These are phyloP conservation scores for Adansonia gregorii DNA, from an alignment of 441 rosid species.

Conservation along the genomic window DNA sequence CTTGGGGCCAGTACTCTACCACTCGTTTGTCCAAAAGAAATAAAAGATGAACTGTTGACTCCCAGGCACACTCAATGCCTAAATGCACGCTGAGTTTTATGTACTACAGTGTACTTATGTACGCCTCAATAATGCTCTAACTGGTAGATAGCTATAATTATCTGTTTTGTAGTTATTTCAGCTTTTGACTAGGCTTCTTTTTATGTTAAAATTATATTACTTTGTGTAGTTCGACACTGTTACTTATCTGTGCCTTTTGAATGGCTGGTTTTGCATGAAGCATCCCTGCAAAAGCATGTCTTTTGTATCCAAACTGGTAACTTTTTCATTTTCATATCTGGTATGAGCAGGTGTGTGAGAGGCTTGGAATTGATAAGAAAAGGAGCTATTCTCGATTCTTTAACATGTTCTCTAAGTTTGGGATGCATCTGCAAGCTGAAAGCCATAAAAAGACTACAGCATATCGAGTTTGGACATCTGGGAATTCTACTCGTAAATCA, in stretches of 20 bases:
- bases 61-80: background rate
- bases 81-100: background rate
- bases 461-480: slow-evolving; percentile 80
- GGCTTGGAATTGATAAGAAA: slow-evolving; percentile 87
- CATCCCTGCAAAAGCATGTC: slow-evolving; percentile 9
- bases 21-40: background rate
- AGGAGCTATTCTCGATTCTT: slow-evolving; percentile 70
- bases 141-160: slow-evolving; percentile 12
- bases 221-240: background rate
- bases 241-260: slow-evolving; percentile 8
- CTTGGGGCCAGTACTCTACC: background rate
- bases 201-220: background rate
- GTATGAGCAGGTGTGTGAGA: slow-evolving; percentile 66
- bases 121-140: background rate
- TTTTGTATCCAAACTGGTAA: slow-evolving; percentile 6
- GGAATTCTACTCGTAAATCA: slow-evolving; percentile 48
- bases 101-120: background rate
- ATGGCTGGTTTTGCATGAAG: slow-evolving; percentile 18
- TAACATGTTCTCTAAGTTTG: slow-evolving; percentile 70
- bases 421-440: slow-evolving; percentile 76
- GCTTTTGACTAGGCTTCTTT: slow-evolving; percentile 16
- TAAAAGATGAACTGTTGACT: slow-evolving; percentile 3
- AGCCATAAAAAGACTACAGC: slow-evolving; percentile 66
- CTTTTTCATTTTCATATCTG: slow-evolving; percentile 29
- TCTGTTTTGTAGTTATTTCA: slow-evolving; percentile 11